Evolutionary conservation across 1,139 yeast genomes (phyloP).

Genomic region (Diutina rugosa): DNA sequence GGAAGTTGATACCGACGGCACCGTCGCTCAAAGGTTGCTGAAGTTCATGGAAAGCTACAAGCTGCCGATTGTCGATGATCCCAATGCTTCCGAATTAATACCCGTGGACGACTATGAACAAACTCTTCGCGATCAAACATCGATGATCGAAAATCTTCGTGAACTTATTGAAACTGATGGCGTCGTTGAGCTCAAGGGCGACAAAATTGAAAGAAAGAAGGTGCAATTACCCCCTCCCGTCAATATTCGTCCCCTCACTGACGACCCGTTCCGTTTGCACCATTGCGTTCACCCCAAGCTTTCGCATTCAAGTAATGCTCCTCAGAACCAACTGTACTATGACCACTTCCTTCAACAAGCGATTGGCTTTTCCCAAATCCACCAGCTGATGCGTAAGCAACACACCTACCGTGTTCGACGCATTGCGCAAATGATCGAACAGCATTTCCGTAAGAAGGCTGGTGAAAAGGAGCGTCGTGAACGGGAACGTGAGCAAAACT

Average conservation of each 20-base stretch:
- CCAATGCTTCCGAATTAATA: conserved; percentile 17
- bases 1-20: conserved; percentile 12
- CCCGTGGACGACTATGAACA: conserved; percentile 23
- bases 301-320: conserved; percentile 22
- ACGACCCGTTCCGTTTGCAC: conserved; percentile 25
- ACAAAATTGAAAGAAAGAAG: conserved; percentile 31
- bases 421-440: conserved; percentile 73
- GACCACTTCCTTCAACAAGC: conserved; percentile 77
- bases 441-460: conserved; percentile 70
- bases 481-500: conserved; percentile 56
- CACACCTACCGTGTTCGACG: conserved; percentile 61
- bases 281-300: conserved; percentile 26
- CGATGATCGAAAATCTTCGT: conserved; percentile 15
- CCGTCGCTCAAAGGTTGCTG: conserved; percentile 27
- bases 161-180: conserved; percentile 23
- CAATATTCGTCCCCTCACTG: conserved; percentile 23
- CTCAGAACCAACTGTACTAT: conserved; percentile 34
- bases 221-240: conserved; percentile 20
- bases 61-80: conserved; percentile 29
- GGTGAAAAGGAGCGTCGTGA: conserved; percentile 81
- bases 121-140: conserved; percentile 19
- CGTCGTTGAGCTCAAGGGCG: conserved; percentile 28
- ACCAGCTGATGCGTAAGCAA: conserved; percentile 52
- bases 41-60: conserved; percentile 35
- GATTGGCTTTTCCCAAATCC: conserved; percentile 53